Evolutionary conservation across 257 asterid species (phyloP).

Genomic region (Ehretia macrophylla): DNA sequence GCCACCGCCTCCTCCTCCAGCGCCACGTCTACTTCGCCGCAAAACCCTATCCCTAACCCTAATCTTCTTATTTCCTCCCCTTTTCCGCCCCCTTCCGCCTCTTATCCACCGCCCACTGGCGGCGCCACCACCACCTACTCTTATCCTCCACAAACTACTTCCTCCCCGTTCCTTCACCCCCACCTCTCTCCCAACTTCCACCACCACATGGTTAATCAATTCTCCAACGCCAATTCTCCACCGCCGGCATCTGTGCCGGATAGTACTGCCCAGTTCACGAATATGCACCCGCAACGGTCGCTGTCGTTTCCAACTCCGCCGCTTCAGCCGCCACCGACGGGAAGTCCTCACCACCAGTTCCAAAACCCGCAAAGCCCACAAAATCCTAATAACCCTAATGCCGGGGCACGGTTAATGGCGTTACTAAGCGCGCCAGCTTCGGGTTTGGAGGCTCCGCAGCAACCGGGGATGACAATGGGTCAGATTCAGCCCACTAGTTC

Average conservation of each 20-base stretch:
- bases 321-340: slow-evolving; percentile 28
- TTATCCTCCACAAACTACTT: slow-evolving; percentile 48
- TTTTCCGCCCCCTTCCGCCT: slow-evolving; percentile 61
- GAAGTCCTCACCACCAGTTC: slow-evolving; percentile 27
- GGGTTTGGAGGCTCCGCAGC: slow-evolving; percentile 37
- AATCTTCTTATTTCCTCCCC: slow-evolving; percentile 37
- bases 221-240: background rate
- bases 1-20: slow-evolving; percentile 26
- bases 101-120: slow-evolving; percentile 70
- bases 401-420: slow-evolving; percentile 87
- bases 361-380: slow-evolving; percentile 45
- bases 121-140: slow-evolving; percentile 39
- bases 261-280: slow-evolving; percentile 5
- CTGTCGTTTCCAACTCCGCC: slow-evolving; percentile 41
- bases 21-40: slow-evolving; percentile 42
- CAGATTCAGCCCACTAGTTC: slow-evolving; percentile 60
- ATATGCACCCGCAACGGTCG: background rate
- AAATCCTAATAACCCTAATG: slow-evolving; percentile 25
- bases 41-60: slow-evolving; percentile 51
- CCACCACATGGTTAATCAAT: background rate
- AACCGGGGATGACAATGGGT: slow-evolving; percentile 31
- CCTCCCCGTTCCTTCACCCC: slow-evolving; percentile 34
- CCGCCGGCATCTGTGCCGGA: background rate
- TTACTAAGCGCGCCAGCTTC: slow-evolving; percentile 74
- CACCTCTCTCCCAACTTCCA: slow-evolving; percentile 20